Evolutionary conservation across 768 basidiomycete species (phyloP), one percentile per base, ranked within the genome.

Genomic region (Boletus rufocinnamomeus): DNA sequence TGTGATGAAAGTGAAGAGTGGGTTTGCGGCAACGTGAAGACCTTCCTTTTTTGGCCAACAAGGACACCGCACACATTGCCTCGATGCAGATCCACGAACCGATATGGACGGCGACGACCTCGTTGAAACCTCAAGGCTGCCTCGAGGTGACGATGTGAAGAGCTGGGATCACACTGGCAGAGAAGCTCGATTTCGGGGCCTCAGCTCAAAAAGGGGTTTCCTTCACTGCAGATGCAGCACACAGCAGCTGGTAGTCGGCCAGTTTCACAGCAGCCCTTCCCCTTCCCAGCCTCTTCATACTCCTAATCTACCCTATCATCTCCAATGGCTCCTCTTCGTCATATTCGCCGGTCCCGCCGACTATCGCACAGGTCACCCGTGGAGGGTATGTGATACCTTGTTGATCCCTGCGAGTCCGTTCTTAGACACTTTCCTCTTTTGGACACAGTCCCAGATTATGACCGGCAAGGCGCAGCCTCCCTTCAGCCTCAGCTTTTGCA

Each of bases 321-420:
- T 23, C 1, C 43, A 43, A 78, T 79, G 77, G 59, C 72, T 19
- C 70, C 68, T 47, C 58, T 66, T 54, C 74, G 70, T 35, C 70
- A 72, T 56, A 50, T 67, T 45, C 77, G 80, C 51, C 77, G 72
- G 57, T 83, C 81, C 27, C 77, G 79, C 41, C 71, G 80, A 47
- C 67, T 80, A 19, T 80, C 79, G 14, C 74, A 68, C 56, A 77
- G 74, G 65, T 70, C 71, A 11, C 77, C 78, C 23, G 62, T 66
- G 60, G 58, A 76, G 43, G 70, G 75, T 66, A 72, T 49, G 69
- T 51, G 14, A n/a, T 51, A 14, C 52, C 56, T 47, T 56, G 50
- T 69, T 63, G 63, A 56, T 54, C 58, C 45, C 62, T 34, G 47
- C 63, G 59, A 57, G 63, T 69, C 66, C 67, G 19, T 67, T 72